phyloP scores from a whole-genome alignment of 2,329 filamentous ascomycete genomes.

The Escovopsis sp. region DNA sequence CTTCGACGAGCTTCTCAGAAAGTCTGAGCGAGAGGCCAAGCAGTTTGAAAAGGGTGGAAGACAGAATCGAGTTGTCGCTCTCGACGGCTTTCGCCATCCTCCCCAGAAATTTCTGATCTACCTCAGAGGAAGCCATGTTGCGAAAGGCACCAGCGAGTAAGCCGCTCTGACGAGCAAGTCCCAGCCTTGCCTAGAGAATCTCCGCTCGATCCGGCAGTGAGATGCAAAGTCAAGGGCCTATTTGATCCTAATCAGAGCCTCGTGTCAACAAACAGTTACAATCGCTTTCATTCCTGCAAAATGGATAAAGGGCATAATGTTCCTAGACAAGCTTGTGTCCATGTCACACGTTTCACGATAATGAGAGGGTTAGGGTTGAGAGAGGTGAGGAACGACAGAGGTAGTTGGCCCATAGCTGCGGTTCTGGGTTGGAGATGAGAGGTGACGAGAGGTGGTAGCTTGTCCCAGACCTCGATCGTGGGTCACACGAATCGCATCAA shows the following conservation, averaged over 20 bases:
- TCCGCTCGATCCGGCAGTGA: background rate
- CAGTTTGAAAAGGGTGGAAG: conserved; percentile 75
- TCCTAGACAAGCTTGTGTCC: too few relatives aligned
- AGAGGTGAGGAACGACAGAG: too few relatives aligned
- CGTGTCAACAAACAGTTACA: too few relatives aligned
- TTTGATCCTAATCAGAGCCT: too few relatives aligned
- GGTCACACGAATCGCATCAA: background rate
- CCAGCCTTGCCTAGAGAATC: background rate
- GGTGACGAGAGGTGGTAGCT: too few relatives aligned
- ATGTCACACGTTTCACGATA: too few relatives aligned
- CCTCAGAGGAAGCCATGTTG: conserved; percentile 88
- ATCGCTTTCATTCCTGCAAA: background rate
- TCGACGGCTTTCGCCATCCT: conserved; percentile 71
- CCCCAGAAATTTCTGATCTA: conserved; percentile 94
- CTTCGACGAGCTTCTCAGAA: conserved; percentile 67
- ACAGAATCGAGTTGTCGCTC: conserved; percentile 63
- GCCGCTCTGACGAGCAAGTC: background rate
- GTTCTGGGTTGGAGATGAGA: too few relatives aligned
- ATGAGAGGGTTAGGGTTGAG: too few relatives aligned
- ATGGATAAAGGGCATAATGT: background rate
- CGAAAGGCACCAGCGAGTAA: background rate
- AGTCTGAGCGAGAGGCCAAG: conserved; percentile 82
- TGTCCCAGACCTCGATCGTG: too few relatives aligned
- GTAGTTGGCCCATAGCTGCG: too few relatives aligned
- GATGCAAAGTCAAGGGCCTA: too few relatives aligned